phyloP scores from a whole-genome alignment of 495 filamentous ascomycete genomes.

The Hyaloscypha finlandica region DNA sequence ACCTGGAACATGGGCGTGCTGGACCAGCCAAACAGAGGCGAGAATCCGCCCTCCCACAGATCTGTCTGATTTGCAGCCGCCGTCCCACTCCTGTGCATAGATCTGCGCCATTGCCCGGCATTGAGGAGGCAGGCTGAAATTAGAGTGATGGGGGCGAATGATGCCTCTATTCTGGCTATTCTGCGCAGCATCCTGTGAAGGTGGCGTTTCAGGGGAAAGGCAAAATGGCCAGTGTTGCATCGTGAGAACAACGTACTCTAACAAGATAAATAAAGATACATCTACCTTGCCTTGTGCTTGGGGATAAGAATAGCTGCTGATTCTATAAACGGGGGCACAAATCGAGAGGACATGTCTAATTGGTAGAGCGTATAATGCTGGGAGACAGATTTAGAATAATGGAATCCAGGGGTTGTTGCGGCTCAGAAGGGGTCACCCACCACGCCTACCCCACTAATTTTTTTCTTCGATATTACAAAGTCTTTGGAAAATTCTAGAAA shows the following conservation, averaged over 20 bases:
- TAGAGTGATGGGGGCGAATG: background rate
- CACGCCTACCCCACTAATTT: too few species aligned
- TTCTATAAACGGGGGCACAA: background rate
- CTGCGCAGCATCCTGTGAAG: background rate
- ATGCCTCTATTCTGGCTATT: background rate
- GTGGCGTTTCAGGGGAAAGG: background rate
- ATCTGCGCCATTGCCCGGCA: background rate
- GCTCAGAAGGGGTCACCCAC: too few species aligned
- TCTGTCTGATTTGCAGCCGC: background rate
- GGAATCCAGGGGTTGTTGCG: background rate
- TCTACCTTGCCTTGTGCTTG: too few species aligned
- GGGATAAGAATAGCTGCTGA: background rate
- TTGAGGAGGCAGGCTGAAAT: background rate
- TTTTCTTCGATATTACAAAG: too few species aligned
- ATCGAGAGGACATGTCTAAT: background rate
- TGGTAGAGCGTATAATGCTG: background rate
- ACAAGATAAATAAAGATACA: too few species aligned
- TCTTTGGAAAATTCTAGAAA: too few species aligned
- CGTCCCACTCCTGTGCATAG: background rate
- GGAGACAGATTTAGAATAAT: background rate
- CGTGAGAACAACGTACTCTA: background rate
- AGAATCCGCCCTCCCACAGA: background rate
- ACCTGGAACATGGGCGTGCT: background rate
- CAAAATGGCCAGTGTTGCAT: background rate
- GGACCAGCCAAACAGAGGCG: background rate